Evolutionary conservation across 169 alveolate species (phyloP), one percentile per base, ranked within the genome.

Genomic region (Eimeria falciformis): DNA sequence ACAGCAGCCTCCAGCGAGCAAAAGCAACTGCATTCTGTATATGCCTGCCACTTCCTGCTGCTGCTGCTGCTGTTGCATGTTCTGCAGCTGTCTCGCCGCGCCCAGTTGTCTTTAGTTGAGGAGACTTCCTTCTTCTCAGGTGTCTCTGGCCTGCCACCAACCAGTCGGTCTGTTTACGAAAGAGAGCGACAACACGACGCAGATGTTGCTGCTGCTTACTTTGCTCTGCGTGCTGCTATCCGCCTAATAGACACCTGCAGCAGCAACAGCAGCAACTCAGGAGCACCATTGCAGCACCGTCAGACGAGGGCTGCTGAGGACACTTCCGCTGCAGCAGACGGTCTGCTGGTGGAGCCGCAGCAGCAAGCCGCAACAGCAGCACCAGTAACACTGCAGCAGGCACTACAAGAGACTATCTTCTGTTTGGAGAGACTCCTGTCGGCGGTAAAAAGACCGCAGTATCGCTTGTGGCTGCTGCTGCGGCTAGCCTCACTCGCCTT

Each of bases 141-240:
- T 25, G 77, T 86, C 3, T 12, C 85, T 29, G 85, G 58, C 18
- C 85, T 86, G 27, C 92, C 92, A 2, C 85, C 43, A 5, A 86
- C 92, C 46, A 45, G 23, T 27, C 25, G 66, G 47, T 23, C 33
- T 23, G 66, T 37, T 40, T 66, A 43, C 40, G 81, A 55, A n/a
- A 18, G 5, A 43, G 86, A 86, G 71, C 68, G 85, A 25, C 55
- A 50, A 46, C 92, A 86, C 55, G 92, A 86, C 75, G 66, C 47
- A 11, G 92, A 86, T 37, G 84, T 69, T n/a, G 92, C 92, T 23
- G 73, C 73, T 25, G 53, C 43, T 5, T 86, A 86, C 85, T 86
- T 86, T 27, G 92, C 92, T 17, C 37, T 86, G 33, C 68, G 92
- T 11, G 92, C 66, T 4, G 84, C 85, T 11, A 43, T 86, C 12